Evolutionary conservation across 495 filamentous ascomycete species (phyloP).

Genomic region (Penicillium robsamsonii): DNA sequence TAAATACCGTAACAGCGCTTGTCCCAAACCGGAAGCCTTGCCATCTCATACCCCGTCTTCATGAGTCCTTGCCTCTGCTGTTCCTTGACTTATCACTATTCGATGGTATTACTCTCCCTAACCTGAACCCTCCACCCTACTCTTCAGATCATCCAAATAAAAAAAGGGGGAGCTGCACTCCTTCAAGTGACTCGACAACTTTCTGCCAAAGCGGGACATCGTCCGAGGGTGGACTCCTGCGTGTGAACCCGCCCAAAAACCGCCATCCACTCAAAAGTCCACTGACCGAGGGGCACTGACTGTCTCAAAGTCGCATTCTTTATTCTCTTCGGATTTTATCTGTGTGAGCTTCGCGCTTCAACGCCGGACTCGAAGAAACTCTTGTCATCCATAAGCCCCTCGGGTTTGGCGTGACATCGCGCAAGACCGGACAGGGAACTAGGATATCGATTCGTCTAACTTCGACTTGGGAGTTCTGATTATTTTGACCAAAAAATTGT

Average conservation of each 20-base stretch:
- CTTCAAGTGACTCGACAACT: slow-evolving; percentile 9
- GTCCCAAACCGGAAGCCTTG: slow-evolving; percentile 25
- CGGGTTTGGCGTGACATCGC: slow-evolving; percentile 43
- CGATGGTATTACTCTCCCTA: background rate
- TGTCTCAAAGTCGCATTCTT: slow-evolving; percentile 33
- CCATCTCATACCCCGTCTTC: slow-evolving; percentile 14
- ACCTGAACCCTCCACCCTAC: background rate
- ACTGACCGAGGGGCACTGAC: slow-evolving; percentile 49
- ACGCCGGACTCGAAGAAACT: slow-evolving; percentile 37
- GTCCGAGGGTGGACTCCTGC: slow-evolving; percentile 44
- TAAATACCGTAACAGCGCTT: slow-evolving; percentile 29
- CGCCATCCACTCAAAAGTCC: slow-evolving; percentile 32
- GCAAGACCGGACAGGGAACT: slow-evolving; percentile 43
- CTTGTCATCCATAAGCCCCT: slow-evolving; percentile 38
- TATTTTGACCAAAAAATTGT: slow-evolving; percentile 1
- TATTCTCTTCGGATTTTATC: slow-evolving; percentile 37
- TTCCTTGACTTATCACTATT: slow-evolving; percentile 10
- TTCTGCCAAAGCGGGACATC: slow-evolving; percentile 41
- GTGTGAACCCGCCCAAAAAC: slow-evolving; percentile 37
- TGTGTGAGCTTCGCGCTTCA: slow-evolving; percentile 42
- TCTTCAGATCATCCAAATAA: background rate
- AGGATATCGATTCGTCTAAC: slow-evolving; percentile 18
- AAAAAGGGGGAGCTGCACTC: slow-evolving; percentile 16
- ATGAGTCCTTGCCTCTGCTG: slow-evolving; percentile 13
- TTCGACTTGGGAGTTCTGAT: background rate